Evolutionary conservation across 2,329 filamentous ascomycete genomes (phyloP).

Genomic region (Eurotiales sp.): DNA sequence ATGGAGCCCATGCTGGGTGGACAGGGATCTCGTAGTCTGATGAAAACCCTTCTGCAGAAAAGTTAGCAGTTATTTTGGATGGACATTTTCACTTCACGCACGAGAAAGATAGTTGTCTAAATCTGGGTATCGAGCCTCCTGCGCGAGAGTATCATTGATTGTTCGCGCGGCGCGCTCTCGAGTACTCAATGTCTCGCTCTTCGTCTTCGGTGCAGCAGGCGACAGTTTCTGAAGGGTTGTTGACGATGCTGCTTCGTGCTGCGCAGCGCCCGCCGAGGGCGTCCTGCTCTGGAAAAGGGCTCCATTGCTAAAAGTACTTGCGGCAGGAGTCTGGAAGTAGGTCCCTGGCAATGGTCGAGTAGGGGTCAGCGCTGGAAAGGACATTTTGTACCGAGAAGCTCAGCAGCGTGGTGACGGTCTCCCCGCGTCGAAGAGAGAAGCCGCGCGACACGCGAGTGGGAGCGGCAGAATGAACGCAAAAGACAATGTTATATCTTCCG

Average conservation of each 20-base stretch:
- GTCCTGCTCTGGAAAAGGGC: slow-evolving; percentile 30
- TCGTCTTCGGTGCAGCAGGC: slow-evolving; percentile 38
- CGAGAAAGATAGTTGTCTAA: slow-evolving; percentile 85
- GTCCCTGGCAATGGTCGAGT: slow-evolving; percentile 40
- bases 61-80: slow-evolving; percentile 26
- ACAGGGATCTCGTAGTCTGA: slow-evolving; percentile 82
- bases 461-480: neutral
- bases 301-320: slow-evolving; percentile 33
- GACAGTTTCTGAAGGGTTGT: slow-evolving; percentile 30
- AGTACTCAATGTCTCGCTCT: slow-evolving; percentile 57
- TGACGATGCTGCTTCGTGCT: slow-evolving; percentile 26
- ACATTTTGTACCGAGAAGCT: slow-evolving; percentile 31
- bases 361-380: slow-evolving; percentile 40
- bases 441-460: slow-evolving; percentile 13
- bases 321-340: slow-evolving; percentile 40
- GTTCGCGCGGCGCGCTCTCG: slow-evolving; percentile 77
- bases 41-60: slow-evolving; percentile 70
- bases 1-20: slow-evolving; percentile 74
- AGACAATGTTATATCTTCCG: neutral
- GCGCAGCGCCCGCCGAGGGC: slow-evolving; percentile 25
- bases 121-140: slow-evolving; percentile 79
- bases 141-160: slow-evolving; percentile 72
- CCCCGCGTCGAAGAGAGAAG: slow-evolving; percentile 21
- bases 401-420: slow-evolving; percentile 20
- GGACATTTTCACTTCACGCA: slow-evolving; percentile 49